Conservation (phyloP, 257 asterid genomes). For the Cruciata laevipes region DNA sequence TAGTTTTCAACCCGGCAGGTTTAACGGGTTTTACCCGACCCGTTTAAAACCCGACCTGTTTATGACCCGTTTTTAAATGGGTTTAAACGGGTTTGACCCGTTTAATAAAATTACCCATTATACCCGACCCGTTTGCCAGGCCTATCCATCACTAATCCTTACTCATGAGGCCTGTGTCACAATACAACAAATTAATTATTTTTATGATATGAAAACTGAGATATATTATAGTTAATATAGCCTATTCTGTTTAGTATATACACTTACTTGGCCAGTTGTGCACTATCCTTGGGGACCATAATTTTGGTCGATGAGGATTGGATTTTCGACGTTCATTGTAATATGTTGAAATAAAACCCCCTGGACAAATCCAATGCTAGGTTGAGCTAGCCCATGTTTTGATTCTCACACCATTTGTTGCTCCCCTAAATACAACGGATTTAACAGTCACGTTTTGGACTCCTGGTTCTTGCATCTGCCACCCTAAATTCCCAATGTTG, state of each 20-base stretch:
- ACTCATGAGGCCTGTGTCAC: background rate
- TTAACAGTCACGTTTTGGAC: slow-evolving; percentile 4
- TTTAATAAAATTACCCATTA: too few relatives aligned
- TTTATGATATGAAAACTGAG: too few relatives aligned
- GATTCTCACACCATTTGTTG: background rate
- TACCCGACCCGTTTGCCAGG: too few relatives aligned
- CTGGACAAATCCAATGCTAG: slow-evolving; percentile 1
- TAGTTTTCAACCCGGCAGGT: too few relatives aligned
- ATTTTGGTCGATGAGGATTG: slow-evolving; percentile 1
- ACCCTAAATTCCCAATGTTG: slow-evolving; percentile 7
- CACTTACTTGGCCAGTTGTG: too few relatives aligned
- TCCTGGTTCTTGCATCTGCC: background rate
- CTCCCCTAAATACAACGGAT: background rate
- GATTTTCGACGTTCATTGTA: background rate
- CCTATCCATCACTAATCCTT: background rate
- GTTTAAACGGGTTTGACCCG: too few relatives aligned
- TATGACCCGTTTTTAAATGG: too few relatives aligned
- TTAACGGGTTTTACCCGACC: too few relatives aligned
- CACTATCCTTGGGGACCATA: background rate
- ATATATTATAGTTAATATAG: too few relatives aligned
- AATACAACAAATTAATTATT: too few relatives aligned
- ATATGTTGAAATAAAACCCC: background rate
- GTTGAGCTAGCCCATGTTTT: slow-evolving; percentile 5
- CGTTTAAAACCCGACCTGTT: too few relatives aligned
- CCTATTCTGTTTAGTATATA: too few relatives aligned